Percentiles rank a stretch among this genome's conserved stretches.
These are phyloP conservation scores for Grosmannia huntii DNA, from an alignment of 2,329 filamentous ascomycete genomes.

Conservation along the genomic window DNA sequence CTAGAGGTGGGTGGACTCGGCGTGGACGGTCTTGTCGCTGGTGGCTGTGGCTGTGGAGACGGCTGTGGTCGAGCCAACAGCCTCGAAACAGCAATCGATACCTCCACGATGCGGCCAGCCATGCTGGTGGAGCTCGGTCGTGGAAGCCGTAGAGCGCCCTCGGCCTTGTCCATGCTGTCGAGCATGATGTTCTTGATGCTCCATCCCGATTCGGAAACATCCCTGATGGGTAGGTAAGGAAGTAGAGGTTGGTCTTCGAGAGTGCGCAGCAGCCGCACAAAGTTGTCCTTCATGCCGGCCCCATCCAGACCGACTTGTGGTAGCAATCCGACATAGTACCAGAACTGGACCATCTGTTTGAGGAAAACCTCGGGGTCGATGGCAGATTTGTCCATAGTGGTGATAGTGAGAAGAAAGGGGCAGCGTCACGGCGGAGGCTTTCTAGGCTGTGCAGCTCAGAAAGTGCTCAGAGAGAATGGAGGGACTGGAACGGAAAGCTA, in stretches of 20 bases:
- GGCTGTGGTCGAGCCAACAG: not conserved
- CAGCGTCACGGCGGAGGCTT: too few species aligned
- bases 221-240: not conserved
- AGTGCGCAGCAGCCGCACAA: constrained; percentile 5
- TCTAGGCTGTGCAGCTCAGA: too few species aligned
- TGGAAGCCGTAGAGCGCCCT: constrained; percentile 1
- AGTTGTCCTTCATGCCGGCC: not conserved
- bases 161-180: constrained; percentile 8
- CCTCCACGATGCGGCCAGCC: constrained; percentile 7
- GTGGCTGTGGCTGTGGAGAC: not conserved
- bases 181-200: constrained; percentile 7
- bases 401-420: too few species aligned
- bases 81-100: constrained; percentile 4
- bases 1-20: too few species aligned
- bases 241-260: constrained; percentile 1
- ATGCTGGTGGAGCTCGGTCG: constrained; percentile 1
- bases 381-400: too few species aligned
- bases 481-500: too few species aligned
- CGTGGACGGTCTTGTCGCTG: too few species aligned
- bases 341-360: constrained; percentile 8
- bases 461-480: too few species aligned
- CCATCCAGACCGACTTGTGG: constrained; percentile 4
- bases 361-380: not conserved
- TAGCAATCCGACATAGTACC: constrained; percentile 8
- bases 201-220: constrained; percentile 6